These are phyloP conservation scores for Orbilia quercus DNA, from an alignment of 2,329 filamentous ascomycete species.

Conservation along the genomic window DNA sequence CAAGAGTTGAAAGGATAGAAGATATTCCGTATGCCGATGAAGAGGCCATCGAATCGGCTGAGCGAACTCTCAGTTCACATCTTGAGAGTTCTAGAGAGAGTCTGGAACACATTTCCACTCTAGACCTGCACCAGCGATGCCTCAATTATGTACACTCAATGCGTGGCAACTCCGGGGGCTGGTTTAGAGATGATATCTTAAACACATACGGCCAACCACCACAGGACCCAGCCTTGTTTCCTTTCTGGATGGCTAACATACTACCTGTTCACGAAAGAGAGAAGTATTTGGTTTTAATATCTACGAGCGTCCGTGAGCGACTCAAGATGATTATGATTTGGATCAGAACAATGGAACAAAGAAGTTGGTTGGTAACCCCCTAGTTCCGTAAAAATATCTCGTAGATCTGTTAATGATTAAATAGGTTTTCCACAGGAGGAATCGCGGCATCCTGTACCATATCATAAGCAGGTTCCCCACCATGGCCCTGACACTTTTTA, in stretches of 20 bases:
- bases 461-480: conserved; percentile 23
- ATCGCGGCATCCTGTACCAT: conserved; percentile 35
- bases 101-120: conserved; percentile 71
- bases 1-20: conserved; percentile 79
- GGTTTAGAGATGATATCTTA: conserved; percentile 78
- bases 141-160: conserved; percentile 76
- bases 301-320: conserved; percentile 80
- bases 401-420: conserved; percentile 45
- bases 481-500: conserved; percentile 17
- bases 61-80: conserved; percentile 65
- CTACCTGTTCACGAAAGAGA: conserved; percentile 80
- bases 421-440: conserved; percentile 43
- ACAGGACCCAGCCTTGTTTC: conserved; percentile 78
- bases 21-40: conserved; percentile 86
- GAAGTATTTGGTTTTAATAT: conserved; percentile 79
- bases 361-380: conserved; percentile 72
- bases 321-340: conserved; percentile 84
- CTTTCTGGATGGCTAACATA: conserved; percentile 90
- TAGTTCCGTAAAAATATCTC: not conserved
- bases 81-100: conserved; percentile 34
- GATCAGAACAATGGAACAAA: conserved; percentile 78
- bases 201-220: conserved; percentile 81
- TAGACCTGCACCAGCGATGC: conserved; percentile 74
- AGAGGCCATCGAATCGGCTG: conserved; percentile 77
- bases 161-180: conserved; percentile 75